A percentile compares a stretch with the other conserved stretches of the same genome.
phyloP scores from a whole-genome alignment of 2,329 filamentous ascomycete species.

The Plectosphaerella plurivora region DNA sequence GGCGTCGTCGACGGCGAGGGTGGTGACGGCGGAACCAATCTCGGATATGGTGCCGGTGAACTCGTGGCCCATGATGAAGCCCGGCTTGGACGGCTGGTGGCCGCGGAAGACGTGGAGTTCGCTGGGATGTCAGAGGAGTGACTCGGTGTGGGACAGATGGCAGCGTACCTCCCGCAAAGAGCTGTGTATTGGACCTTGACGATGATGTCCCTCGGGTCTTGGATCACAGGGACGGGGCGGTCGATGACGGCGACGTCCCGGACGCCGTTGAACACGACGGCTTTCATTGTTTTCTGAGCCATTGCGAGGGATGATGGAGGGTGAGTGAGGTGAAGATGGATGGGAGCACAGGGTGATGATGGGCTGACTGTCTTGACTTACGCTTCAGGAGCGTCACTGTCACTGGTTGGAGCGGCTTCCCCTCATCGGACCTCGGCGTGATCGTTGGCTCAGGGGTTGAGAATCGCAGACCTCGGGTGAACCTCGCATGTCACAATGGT shows the following conservation, averaged over 20 bases:
- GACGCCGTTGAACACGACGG: neutral
- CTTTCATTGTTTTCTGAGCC: neutral
- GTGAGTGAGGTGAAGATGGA: too few species aligned
- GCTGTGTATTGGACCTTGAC: constrained; percentile 81
- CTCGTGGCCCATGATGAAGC: constrained; percentile 63
- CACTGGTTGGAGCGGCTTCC: too few species aligned
- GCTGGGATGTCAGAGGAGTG: constrained; percentile 32
- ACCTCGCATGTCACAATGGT: too few species aligned
- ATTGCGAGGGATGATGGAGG: neutral
- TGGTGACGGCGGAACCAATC: constrained; percentile 50
- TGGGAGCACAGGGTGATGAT: too few species aligned
- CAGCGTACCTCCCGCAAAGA: constrained; percentile 77
- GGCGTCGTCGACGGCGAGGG: constrained; percentile 55
- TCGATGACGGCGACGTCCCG: constrained; percentile 10
- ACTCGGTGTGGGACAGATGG: neutral
- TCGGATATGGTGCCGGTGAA: constrained; percentile 54
- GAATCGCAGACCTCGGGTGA: too few species aligned
- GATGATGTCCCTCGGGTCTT: constrained; percentile 69
- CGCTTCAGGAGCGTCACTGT: too few species aligned
- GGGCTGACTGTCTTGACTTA: too few species aligned
- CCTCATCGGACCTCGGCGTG: too few species aligned
- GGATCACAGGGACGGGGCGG: constrained; percentile 31
- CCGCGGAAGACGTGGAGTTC: constrained; percentile 56
- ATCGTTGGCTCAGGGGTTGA: too few species aligned
- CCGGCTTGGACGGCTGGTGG: constrained; percentile 52